Evolutionary conservation across 306 rosid genomes (phyloP), one percentile per base, ranked within the genome.

Genomic region (Dryas drummondii): DNA sequence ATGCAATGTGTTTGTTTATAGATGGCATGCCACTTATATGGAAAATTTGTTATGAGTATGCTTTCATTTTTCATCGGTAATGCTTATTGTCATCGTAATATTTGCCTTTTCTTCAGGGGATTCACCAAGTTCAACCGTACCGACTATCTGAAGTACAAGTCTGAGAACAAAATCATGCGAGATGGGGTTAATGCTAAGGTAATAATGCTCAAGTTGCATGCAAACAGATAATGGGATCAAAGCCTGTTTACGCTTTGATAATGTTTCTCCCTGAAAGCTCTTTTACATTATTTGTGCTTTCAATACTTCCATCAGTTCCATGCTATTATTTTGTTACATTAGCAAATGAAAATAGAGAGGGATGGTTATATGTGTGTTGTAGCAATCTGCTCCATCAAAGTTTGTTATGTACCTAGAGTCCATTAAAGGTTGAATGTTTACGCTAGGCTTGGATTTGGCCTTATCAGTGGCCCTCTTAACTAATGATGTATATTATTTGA

Each of bases 121-220:
- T 90, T 90, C 83, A 90, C 96, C 81, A 90, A 90, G 81, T 85
- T 81, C 71, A 83, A 52, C 76, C 88, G 96, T 1, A 26, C 82
- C 60, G 96, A 90, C 59, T 90, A 90, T 47, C 76, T 88, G 68
- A 84, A 62, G 82, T 86, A 7, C 78, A 88, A 88, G 83, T 68
- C 89, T 3, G 96, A 85, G 84, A 80, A 65, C 79, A 83, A 76
- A 74, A 83, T 90, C 65, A 0, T 77, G 73, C 83, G 90, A 15
- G 93, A 88, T 79, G 97, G 97, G 62, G 93, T 91, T 68, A 91
- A 91, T 78, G 93, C 97, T 3, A 91, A 88, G 97, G 93, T 90
- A 85, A 72, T 90, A 85, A 72, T 67, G 5, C 51, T 16, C 59
- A 32, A n/a, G 4, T 7, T n/a, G 14, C 68, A 22, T 19, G n/a